Evolutionary conservation across 2,329 filamentous ascomycete species (phyloP).

Genomic region (Paraphaeosphaeria minitans): DNA sequence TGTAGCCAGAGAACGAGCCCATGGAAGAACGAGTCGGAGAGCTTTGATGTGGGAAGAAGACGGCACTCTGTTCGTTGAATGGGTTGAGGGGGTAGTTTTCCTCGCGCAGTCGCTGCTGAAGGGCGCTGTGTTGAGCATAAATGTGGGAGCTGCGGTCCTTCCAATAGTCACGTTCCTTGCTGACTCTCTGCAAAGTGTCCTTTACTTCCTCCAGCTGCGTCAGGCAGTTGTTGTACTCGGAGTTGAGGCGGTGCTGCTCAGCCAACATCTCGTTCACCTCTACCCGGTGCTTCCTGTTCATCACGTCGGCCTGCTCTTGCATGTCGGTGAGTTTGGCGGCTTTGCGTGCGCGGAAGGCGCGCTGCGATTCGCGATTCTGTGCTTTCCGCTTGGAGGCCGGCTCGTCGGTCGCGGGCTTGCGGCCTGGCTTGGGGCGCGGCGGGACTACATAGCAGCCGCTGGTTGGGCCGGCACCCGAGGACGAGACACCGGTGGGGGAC

Average conservation of each 20-base stretch:
- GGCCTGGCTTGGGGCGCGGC: slow-evolving; percentile 68
- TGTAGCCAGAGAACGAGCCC: slow-evolving; percentile 20
- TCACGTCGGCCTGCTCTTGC: slow-evolving; percentile 48
- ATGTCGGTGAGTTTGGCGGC: slow-evolving; percentile 79
- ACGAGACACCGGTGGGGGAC: slow-evolving; percentile 31
- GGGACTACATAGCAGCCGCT: slow-evolving; percentile 46
- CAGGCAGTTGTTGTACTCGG: slow-evolving; percentile 12
- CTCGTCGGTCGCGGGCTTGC: slow-evolving; percentile 92
- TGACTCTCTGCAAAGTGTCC: slow-evolving; percentile 17
- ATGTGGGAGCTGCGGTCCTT: slow-evolving; percentile 12
- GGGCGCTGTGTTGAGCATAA: slow-evolving; percentile 13
- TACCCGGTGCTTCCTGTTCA: slow-evolving; percentile 18
- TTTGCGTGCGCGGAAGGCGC: slow-evolving; percentile 85
- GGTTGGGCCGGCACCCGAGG: slow-evolving; percentile 46
- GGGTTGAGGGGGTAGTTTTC: slow-evolving; percentile 13
- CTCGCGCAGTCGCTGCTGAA: slow-evolving; percentile 15
- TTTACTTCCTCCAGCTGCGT: slow-evolving; percentile 12
- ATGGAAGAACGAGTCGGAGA: slow-evolving; percentile 22
- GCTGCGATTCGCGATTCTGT: slow-evolving; percentile 90
- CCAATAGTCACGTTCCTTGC: slow-evolving; percentile 24
- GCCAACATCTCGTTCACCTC: slow-evolving; percentile 25
- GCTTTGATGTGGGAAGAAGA: slow-evolving; percentile 18
- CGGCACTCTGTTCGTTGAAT: slow-evolving; percentile 13
- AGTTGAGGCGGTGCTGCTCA: slow-evolving; percentile 15
- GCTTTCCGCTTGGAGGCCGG: slow-evolving; percentile 92